phyloP scores from a whole-genome alignment of 179 eudicot species.

The Carnegiea gigantea region DNA sequence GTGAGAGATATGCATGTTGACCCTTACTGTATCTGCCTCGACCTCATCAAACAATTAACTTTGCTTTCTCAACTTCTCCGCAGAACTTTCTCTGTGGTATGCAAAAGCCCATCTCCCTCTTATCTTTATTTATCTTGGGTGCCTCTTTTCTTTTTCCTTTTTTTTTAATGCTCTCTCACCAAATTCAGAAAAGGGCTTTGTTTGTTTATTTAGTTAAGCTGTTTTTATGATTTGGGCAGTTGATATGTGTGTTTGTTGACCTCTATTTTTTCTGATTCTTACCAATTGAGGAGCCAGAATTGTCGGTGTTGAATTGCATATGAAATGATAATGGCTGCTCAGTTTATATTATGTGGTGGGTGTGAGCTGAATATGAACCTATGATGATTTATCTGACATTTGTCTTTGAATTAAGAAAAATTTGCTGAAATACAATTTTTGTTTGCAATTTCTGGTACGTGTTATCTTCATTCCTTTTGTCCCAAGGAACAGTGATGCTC shows the following conservation, averaged over 20 bases:
- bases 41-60: constrained; percentile 16
- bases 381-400: not conserved
- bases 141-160: not conserved
- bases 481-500: constrained; percentile 5
- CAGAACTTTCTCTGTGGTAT: constrained; percentile 20
- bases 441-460: not conserved
- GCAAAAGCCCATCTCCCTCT: constrained; percentile 1
- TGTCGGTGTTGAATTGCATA: not conserved
- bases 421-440: not conserved
- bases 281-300: not conserved
- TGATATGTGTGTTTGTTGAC: not conserved
- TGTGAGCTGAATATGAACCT: not conserved
- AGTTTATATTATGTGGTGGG: constrained; percentile 9
- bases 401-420: not conserved
- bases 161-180: not conserved
- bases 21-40: constrained; percentile 28
- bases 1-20: constrained; percentile 19
- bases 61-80: not conserved
- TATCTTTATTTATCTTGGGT: too few species aligned
- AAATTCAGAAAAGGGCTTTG: constrained; percentile 20
- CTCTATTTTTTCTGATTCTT: not conserved
- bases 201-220: not conserved
- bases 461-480: not conserved
- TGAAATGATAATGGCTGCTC: not conserved
- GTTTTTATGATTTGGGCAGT: not conserved